Conservation (phyloP, 345 rosid species). For the Raphanus sativus region DNA sequence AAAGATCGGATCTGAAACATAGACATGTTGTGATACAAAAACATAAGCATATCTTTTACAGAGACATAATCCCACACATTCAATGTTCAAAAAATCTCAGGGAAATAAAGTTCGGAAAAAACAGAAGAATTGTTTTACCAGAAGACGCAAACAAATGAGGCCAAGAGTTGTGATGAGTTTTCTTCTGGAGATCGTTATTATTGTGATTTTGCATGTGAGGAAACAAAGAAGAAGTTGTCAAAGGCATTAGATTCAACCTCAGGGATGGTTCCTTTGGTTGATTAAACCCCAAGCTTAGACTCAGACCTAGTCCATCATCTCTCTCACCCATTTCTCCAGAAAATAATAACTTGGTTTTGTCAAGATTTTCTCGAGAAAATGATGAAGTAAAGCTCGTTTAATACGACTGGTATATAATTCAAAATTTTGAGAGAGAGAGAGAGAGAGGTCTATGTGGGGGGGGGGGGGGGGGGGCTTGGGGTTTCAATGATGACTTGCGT, state of each 20-base stretch:
- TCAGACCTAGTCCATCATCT: constrained; percentile 55
- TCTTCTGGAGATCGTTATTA: constrained; percentile 2
- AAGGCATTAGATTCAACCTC: constrained; percentile 50
- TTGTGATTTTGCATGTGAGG: constrained; percentile 35
- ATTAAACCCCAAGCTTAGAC: constrained; percentile 25
- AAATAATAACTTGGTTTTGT: not conserved
- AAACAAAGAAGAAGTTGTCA: constrained; percentile 29
- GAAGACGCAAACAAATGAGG: constrained; percentile 39
- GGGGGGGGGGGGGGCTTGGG: constrained; percentile 21
- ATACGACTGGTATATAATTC: constrained; percentile 40
- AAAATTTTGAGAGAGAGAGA: constrained; percentile 16
- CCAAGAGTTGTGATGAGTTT: constrained; percentile 40
- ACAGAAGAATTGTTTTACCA: too few relatives aligned
- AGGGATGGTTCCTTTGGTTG: constrained; percentile 41
- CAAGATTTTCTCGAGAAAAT: constrained; percentile 31
- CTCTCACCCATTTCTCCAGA: constrained; percentile 49
- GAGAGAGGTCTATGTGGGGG: not conserved
- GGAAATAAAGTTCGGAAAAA: not conserved
- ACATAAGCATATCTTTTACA: not conserved
- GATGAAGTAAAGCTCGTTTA: constrained; percentile 29
- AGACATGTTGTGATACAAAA: not conserved
- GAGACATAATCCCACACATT: not conserved
- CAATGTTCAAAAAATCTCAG: not conserved
- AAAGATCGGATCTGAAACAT: constrained; percentile 14
- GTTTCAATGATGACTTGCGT: constrained; percentile 61